Conservation (phyloP, 2,329 filamentous ascomycete genomes). For the Botryosphaeria dothidea region DNA sequence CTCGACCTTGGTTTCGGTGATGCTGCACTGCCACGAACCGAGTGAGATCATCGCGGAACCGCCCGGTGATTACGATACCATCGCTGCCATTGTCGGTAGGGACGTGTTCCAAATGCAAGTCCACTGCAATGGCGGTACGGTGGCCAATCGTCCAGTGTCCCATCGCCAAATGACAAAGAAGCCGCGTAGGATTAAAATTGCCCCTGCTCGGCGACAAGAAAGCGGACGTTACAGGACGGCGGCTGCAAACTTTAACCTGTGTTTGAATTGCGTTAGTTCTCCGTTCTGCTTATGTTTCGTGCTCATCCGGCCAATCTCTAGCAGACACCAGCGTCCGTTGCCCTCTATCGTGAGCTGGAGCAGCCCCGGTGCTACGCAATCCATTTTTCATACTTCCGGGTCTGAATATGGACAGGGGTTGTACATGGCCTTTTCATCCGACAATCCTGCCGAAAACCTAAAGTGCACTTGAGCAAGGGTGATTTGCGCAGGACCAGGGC, state of each 20-base stretch:
- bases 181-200: neutral
- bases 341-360: neutral
- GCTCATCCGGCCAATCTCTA: neutral
- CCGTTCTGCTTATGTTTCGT: neutral
- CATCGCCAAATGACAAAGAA: neutral
- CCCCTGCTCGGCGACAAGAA: neutral
- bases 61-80: neutral
- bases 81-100: neutral
- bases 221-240: neutral
- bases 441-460: neutral
- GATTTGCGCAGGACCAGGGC: neutral
- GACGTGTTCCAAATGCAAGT: too few species aligned
- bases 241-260: neutral
- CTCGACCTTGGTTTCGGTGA: neutral
- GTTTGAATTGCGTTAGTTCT: neutral
- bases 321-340: neutral
- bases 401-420: neutral
- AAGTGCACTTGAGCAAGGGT: neutral
- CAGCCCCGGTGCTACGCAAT: neutral
- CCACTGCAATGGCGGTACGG: neutral
- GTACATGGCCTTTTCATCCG: neutral
- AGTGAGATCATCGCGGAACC: neutral
- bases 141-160: neutral
- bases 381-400: constrained; percentile 1
- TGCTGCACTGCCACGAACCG: neutral